Conservation (phyloP, 148 eudicot genomes). For the Rhododendron vialii region DNA sequence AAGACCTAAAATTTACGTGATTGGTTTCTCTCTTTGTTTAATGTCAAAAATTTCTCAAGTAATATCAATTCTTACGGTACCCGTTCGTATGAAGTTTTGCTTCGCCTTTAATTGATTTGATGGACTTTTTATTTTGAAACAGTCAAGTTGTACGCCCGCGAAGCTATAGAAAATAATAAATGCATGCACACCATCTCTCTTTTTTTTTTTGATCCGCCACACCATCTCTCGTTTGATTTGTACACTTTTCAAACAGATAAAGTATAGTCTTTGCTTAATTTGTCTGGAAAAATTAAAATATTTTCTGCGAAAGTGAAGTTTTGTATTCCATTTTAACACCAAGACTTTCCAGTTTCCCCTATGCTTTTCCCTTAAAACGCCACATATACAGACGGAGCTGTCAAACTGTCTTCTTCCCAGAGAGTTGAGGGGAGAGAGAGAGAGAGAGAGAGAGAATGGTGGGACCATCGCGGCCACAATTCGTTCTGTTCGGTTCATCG, state of each 20-base stretch:
- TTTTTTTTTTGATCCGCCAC: no score
- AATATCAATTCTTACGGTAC: no score
- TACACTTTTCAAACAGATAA: neutral
- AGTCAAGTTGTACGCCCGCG: no score
- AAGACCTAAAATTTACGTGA: no score
- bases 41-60: no score
- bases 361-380: neutral
- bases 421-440: neutral
- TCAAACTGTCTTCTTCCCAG: neutral
- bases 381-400: neutral
- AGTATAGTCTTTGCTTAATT: neutral
- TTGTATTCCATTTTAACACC: neutral
- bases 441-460: conserved; percentile 14
- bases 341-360: neutral
- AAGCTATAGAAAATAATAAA: no score
- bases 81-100: no score
- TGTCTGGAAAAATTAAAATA: neutral
- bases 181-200: neutral
- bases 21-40: no score
- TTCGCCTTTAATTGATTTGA: no score
- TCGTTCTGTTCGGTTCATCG: conserved; percentile 32
- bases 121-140: no score
- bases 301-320: neutral
- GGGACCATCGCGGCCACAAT: conserved; percentile 29
- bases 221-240: neutral